Base-by-base conservation (phyloP, 2,329 filamentous ascomycete genomes). In the Grosmannia huntii region DNA sequence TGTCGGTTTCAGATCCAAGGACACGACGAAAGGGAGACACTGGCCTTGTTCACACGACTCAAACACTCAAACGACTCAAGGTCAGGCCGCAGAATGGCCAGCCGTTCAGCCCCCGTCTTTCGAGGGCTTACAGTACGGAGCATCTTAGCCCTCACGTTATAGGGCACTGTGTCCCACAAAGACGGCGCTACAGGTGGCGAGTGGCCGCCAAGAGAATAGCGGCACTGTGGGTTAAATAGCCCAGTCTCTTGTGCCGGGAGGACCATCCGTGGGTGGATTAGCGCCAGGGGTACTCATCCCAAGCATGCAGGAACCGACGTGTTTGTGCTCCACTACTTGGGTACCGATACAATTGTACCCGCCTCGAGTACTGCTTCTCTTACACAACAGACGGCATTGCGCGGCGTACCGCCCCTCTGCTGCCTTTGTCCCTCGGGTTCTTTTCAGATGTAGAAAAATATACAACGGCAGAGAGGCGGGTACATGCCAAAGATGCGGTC, bases 181-280 rank as follows among this genome's bases (percentile, higher is more conserved):
- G 46, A 1, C 23, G 10, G 46, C 46, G 11, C 46, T 25, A 49
- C 46, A 23, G 23, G 46, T 49, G 46, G 46, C 46, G 46, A 50
- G 12, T 28, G 48, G 48, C 25, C 19, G 48, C 48, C 23, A 50
- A 28, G 14, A 25, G 48, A 3, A 16, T 7, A 16, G 25, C 12
- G 48, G 48, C 46, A 49, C 48, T 50, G 48, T 50, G 48, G 48
- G 48, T n/a, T 36, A 53, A 53, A 53, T 53, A 6, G 3, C 52
- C 21, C 12, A 25, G 14, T 23, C 11, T 36, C 19, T 16, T 10
- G 14, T 49, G 46, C 21, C 55, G 55, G 55, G 55, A 57, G 49
- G n/a, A 49, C 55, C 49, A 57, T 53, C 55, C 55, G 36, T 19
- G 48, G 21, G 23, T 16, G 49, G 56, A 33, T n/a, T 57, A 57